phyloP scores from a whole-genome alignment of 202 grass and related monocot species.

The Miscanthus sacchariflorus region DNA sequence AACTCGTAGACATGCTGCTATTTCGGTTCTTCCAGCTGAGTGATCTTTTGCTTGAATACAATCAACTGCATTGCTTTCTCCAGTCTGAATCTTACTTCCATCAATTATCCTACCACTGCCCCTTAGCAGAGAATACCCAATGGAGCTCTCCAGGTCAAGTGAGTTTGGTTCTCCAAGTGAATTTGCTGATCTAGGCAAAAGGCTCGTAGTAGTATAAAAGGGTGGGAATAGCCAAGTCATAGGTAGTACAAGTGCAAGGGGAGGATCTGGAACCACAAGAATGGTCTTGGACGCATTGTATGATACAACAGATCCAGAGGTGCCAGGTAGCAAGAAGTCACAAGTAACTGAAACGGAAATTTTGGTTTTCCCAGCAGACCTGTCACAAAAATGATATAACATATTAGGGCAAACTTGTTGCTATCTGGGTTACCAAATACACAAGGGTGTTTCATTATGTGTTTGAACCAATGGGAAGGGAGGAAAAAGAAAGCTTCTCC shows the following conservation, averaged over 20 bases:
- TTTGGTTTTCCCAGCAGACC: constrained; percentile 84
- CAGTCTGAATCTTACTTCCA: constrained; percentile 81
- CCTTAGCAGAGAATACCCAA: constrained; percentile 80
- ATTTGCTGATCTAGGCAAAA: constrained; percentile 70
- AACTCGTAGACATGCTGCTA: constrained; percentile 92
- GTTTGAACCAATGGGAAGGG: constrained; percentile 27
- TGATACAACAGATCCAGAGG: constrained; percentile 59
- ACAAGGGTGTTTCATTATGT: constrained; percentile 25
- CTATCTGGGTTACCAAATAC: constrained; percentile 17
- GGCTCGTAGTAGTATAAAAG: constrained; percentile 71
- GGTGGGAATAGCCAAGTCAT: constrained; percentile 92
- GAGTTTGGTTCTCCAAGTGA: constrained; percentile 54
- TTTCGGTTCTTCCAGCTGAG: constrained; percentile 84
- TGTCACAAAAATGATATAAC: constrained; percentile 47
- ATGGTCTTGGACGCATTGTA: constrained; percentile 86
- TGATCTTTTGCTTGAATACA: constrained; percentile 91
- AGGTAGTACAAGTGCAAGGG: constrained; percentile 75
- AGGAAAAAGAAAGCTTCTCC: background rate
- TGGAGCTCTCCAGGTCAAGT: constrained; percentile 40
- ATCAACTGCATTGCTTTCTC: constrained; percentile 72
- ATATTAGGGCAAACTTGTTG: constrained; percentile 34
- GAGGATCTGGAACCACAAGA: constrained; percentile 84
- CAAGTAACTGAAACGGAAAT: constrained; percentile 82
- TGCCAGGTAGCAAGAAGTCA: constrained; percentile 76
- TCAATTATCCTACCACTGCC: constrained; percentile 65